Evolutionary conservation across 257 asterid species (phyloP), one percentile per base, ranked within the genome.

Genomic region (Leptodermis oblonga): DNA sequence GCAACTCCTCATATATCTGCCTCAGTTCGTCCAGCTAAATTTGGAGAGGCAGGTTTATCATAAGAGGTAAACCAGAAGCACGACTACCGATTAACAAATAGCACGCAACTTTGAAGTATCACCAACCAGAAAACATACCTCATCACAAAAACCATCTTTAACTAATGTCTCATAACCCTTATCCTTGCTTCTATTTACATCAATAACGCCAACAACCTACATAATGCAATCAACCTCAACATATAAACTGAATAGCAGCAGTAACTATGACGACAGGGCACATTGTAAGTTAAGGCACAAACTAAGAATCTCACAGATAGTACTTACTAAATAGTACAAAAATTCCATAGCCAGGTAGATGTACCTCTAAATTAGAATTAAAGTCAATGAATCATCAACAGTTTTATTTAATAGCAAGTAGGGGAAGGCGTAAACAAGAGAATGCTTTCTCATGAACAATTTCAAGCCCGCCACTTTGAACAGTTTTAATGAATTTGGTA

Each of bases 11-110:
- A 5, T 91, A 94, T 79, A 94, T 89, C 81, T 94, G 97, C 82
- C 97, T 89, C 81, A 94, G 89, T 81, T 94, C 99, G 68, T 94
- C 99, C 85, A 94, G 82, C 99, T 94, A 84, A 85, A 92, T 66
- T 10, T 58, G 48, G 76, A 70, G 54, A 69, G 65, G 74, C 42
- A 62, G 63, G 70, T 66, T 69, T 52, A 22, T 69, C 60, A 70
- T 72, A 48, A 51, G 55, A 69, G 60, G 33, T 64, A 72, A 81
- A 62, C 76, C 67, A 77, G 62, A 73, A 62, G 70, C 69, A 71
- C 62, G 61, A 60, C 60, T 58, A 67, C 65, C 36, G 52, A 66
- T 65, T 25, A 48, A 42, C 56, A 67, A 49, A 62, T 36, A 17
- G 30, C 48, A 58, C 58, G 66, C 41, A 41, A 72, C 52, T 48